Evolutionary conservation across 495 filamentous ascomycete genomes (phyloP), one percentile per base, ranked within the genome.

Genomic region (Filosporella fistucella): DNA sequence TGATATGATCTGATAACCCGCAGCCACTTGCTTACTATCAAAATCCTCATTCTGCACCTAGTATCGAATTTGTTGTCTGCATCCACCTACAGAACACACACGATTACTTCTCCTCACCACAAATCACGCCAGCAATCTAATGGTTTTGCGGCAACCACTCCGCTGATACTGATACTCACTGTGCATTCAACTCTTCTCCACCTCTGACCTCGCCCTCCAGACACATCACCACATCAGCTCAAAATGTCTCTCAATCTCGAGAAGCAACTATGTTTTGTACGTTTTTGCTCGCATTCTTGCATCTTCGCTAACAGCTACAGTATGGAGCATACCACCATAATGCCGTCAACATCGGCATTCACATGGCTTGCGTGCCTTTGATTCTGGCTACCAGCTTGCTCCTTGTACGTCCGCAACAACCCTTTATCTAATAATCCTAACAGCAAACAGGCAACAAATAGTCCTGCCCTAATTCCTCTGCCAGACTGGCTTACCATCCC

Each of bases 301-400:
- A 29, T 36, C n/a, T 7, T 26, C 30, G 18, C 29, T 42, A 36
- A 53, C 38, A 1, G 32, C 3, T 35, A 40, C 51, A 96, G 93
- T 98, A 98, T 76, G 91, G 93, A 58, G 79, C 88, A 23, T 96
- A 98, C 64, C 93, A 98, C 64, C 84, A 86, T 63, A 85, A 96
- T 67, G 71, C 80, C 8, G 86, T 94, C 59, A 98, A 98, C 60
- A 69, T 96, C 44, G 76, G 77, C 18, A 96, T 98, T 56, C 93
- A 98, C 63, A 84, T 96, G 58, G 72, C 82, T 20, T 96, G 88
- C 62, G 91, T 98, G 8, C 93, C 93, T 1, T 59, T 86, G 26
- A 78, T 98, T 32, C 68, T 96, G 45, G 81, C 94, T 53, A 88
- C 88, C 1, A 77, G 70, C 2, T 84, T 96, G 52, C 73, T 89